Base-by-base conservation (phyloP, 495 filamentous ascomycete species). In the Penicillium odoratum region DNA sequence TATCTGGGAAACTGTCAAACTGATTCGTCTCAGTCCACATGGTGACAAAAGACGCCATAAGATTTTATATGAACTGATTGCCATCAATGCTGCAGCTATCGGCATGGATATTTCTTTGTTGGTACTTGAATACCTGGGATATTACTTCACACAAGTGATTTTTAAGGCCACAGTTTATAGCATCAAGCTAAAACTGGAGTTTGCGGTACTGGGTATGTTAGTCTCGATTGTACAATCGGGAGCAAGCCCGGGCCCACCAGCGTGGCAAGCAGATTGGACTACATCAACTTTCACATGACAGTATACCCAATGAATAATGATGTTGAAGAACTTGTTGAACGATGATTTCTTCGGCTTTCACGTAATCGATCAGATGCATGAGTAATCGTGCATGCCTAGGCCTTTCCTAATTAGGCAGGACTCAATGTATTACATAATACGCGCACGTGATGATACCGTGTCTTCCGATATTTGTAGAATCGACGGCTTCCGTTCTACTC, bases 111-210 rank as follows among this genome's bases (percentile, higher is more conserved):
- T 80, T 18, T 50, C 72, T 29, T 66, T 82, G 15, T 62, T 83
- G 29, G 68, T 60, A 16, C 67, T 81, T 8, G 78, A 82, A 55
- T 84, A 78, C 40, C 52, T 67, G 42, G 65, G 73, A n/a, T 63
- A 71, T 26, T 80, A 80, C 47, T 68, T 74, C 36, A 67, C 79
- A n/a, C 72, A 83, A 64, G 71, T 76, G 7, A 69, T 74, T 11
- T 59, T 78, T 48, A 83, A 83, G 57, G 73, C 74, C 3, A 63
- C 75, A 33, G 67, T 82, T 7, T 84, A 84, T 66, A 74, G 73
- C 58, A 68, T 83, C 59, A 84, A 84, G 67, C 71, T 84, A 10
- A 83, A 83, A 64, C 61, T 84, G 49, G 81, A 84, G 57, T 83
- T 83, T 64, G 74, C 74, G n/a, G 75, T 82, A 26, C 69, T 84